These are phyloP conservation scores for Paramecium caudatum DNA, from an alignment of 73 alveolate genomes.

Conservation along the genomic window DNA sequence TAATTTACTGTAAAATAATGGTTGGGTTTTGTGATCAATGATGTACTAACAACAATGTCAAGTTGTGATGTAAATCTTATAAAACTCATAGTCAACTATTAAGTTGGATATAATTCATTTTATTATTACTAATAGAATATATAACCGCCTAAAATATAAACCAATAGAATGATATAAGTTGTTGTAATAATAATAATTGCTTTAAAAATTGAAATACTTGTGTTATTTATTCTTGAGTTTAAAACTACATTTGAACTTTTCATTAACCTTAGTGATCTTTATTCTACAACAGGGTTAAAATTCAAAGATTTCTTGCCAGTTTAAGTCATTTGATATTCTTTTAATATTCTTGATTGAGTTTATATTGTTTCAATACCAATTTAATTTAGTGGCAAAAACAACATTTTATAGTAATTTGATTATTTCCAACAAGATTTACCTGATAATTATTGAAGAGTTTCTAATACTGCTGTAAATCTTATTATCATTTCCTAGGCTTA, in stretches of 20 bases:
- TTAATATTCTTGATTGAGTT: slow-evolving; percentile 9
- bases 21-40: slow-evolving; percentile 43
- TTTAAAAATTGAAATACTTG: not conserved
- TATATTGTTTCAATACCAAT: slow-evolving; percentile 10
- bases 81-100: slow-evolving; percentile 10
- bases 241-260: slow-evolving; percentile 46
- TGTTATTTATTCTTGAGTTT: slow-evolving; percentile 24
- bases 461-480: not conserved
- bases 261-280: not conserved
- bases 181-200: not conserved
- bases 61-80: slow-evolving; percentile 23
- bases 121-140: not conserved
- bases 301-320: not conserved
- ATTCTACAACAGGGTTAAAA: not conserved
- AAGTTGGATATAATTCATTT: not conserved
- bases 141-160: slow-evolving; percentile 22
- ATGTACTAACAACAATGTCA: slow-evolving; percentile 15
- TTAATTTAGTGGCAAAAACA: not conserved
- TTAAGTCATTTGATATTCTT: slow-evolving; percentile 5
- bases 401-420: not conserved
- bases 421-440: slow-evolving; percentile 59
- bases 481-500: slow-evolving; percentile 50
- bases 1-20: not conserved
- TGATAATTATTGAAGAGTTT: not conserved
- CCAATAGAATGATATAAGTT: not conserved